A percentile compares a stretch with the other conserved stretches of the same genome.
These are phyloP conservation scores for Leccinum variicolor DNA, from an alignment of 768 basidiomycete genomes.

Conservation along the genomic window DNA sequence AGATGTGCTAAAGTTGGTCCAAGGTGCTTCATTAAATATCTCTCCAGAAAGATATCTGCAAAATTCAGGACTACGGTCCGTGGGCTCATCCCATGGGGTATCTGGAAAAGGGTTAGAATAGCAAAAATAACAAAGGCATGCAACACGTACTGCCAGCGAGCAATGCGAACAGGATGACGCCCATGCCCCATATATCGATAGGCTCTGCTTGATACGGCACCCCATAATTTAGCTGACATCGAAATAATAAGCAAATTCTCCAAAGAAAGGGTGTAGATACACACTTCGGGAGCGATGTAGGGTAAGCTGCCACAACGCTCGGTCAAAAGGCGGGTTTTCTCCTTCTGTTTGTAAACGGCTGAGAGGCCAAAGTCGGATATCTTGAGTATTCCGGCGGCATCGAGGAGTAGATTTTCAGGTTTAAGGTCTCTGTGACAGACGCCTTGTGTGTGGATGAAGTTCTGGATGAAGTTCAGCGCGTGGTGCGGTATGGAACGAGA, in stretches of 20 bases:
- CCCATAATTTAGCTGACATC: slow-evolving; percentile 56
- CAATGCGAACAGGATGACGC: slow-evolving; percentile 90
- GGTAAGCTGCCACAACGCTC: slow-evolving; percentile 91
- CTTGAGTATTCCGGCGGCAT: slow-evolving; percentile 81
- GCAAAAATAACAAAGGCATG: too few species aligned
- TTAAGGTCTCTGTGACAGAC: slow-evolving; percentile 97
- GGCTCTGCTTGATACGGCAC: slow-evolving; percentile 85
- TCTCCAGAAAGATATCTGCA: slow-evolving; percentile 68
- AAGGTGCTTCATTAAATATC: slow-evolving; percentile 73
- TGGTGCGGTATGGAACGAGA: not conserved
- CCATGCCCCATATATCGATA: slow-evolving; percentile 94
- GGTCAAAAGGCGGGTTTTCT: slow-evolving; percentile 67
- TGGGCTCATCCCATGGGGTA: slow-evolving; percentile 98
- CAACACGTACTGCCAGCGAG: slow-evolving; percentile 77
- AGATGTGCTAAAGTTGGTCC: slow-evolving; percentile 59
- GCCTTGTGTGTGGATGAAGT: slow-evolving; percentile 83
- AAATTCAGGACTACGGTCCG: slow-evolving; percentile 74
- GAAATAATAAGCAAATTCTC: not conserved
- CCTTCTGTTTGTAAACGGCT: slow-evolving; percentile 83
- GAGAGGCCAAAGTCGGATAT: slow-evolving; percentile 96
- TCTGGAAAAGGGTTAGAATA: slow-evolving; percentile 44
- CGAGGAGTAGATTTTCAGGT: slow-evolving; percentile 91
- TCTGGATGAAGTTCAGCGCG: slow-evolving; percentile 37
- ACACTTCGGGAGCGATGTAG: slow-evolving; percentile 92
- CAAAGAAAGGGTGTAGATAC: slow-evolving; percentile 9